Conservation (phyloP, 306 rosid genomes). For the Fragaria iinumae region DNA sequence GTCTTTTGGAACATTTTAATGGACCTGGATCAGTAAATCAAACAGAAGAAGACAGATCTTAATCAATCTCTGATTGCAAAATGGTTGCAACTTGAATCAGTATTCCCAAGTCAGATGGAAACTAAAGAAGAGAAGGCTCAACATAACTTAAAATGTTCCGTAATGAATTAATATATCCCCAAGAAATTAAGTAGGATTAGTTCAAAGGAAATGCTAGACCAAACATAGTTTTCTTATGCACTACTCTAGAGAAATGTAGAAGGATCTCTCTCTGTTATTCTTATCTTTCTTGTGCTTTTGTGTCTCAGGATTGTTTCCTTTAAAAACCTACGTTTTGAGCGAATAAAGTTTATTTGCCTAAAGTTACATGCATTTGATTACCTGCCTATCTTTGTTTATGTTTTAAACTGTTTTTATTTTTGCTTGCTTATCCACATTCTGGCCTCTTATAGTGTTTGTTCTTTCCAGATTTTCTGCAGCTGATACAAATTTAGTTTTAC, state of each 20-base stretch:
- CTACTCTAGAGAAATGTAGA: neutral
- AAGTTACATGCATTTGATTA: neutral
- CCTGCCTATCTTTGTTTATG: neutral
- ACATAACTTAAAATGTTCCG: neutral
- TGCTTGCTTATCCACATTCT: slow-evolving; percentile 6
- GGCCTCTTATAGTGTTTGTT: slow-evolving; percentile 7
- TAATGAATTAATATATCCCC: neutral
- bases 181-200: neutral
- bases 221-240: neutral
- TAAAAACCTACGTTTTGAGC: neutral
- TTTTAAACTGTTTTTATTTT: neutral
- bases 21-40: neutral
- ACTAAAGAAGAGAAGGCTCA: neutral
- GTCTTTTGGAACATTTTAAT: neutral
- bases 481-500: slow-evolving; percentile 76
- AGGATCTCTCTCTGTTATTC: neutral
- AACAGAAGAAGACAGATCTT: neutral
- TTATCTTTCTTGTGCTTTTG: neutral
- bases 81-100: neutral
- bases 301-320: neutral
- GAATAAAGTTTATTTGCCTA: neutral
- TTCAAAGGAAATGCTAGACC: neutral
- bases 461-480: slow-evolving; percentile 78
- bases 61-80: neutral
- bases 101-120: neutral